phyloP scores from a whole-genome alignment of 2,329 filamentous ascomycete genomes.

The Byssochlamys sp. region DNA sequence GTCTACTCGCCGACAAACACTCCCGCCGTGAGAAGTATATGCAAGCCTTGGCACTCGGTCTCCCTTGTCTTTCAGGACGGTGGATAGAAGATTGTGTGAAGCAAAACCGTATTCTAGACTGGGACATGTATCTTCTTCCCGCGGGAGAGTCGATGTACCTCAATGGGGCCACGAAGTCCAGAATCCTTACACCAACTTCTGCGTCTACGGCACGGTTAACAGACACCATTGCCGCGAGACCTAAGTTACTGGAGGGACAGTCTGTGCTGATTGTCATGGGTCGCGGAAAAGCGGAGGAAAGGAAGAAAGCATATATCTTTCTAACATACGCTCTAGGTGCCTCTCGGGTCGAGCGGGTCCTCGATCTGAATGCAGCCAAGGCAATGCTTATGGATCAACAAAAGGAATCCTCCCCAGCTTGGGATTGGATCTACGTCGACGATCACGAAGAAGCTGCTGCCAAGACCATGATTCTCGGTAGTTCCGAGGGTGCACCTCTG shows the following conservation, averaged over 20 bases:
- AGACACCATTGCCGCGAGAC: slow-evolving; percentile 50
- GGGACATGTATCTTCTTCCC: slow-evolving; percentile 73
- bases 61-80: slow-evolving; percentile 73
- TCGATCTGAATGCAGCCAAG: slow-evolving; percentile 57
- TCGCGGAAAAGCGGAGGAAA: slow-evolving; percentile 53
- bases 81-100: slow-evolving; percentile 70
- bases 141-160: slow-evolving; percentile 72
- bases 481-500: slow-evolving; percentile 10
- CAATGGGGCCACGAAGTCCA: slow-evolving; percentile 65
- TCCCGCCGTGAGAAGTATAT: slow-evolving; percentile 85
- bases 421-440: slow-evolving; percentile 74
- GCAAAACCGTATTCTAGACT: slow-evolving; percentile 55
- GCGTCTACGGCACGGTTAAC: slow-evolving; percentile 47
- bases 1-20: slow-evolving; percentile 75
- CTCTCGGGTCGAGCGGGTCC: slow-evolving; percentile 53
- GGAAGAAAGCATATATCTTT: slow-evolving; percentile 66
- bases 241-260: slow-evolving; percentile 54
- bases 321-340: slow-evolving; percentile 71
- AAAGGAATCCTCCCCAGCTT: slow-evolving; percentile 35
- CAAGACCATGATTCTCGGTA: slow-evolving; percentile 33
- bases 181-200: slow-evolving; percentile 55
- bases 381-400: slow-evolving; percentile 47
- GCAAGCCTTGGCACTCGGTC: slow-evolving; percentile 79
- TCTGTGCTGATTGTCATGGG: slow-evolving; percentile 64
- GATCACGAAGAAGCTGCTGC: slow-evolving; percentile 49